Evolutionary conservation across 2,329 filamentous ascomycete genomes (phyloP).

Genomic region (Neonectria hederae): DNA sequence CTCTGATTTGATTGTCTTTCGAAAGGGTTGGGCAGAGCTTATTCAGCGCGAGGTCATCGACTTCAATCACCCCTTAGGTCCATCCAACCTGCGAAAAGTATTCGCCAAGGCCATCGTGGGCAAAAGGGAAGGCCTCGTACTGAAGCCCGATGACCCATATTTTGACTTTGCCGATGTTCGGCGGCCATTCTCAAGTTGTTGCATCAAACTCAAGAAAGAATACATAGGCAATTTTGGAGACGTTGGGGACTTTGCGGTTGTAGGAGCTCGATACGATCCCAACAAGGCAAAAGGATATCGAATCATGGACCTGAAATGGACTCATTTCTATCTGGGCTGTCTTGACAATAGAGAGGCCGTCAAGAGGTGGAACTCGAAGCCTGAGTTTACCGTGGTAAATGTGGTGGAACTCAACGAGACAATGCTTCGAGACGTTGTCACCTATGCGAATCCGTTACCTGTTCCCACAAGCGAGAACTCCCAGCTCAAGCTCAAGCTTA

Average conservation of each 20-base stretch:
- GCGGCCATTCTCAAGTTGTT: slow-evolving; percentile 56
- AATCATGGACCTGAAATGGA: slow-evolving; percentile 72
- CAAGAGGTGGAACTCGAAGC: slow-evolving; percentile 58
- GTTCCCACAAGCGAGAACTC: slow-evolving; percentile 51
- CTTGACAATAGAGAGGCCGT: slow-evolving; percentile 73
- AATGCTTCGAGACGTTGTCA: slow-evolving; percentile 61
- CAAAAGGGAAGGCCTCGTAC: slow-evolving; percentile 79
- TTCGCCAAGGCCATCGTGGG: slow-evolving; percentile 75
- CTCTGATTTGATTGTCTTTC: slow-evolving; percentile 58
- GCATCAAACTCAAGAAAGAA: slow-evolving; percentile 89
- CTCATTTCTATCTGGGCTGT: slow-evolving; percentile 83
- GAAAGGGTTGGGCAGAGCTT: slow-evolving; percentile 71
- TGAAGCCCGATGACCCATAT: slow-evolving; percentile 85
- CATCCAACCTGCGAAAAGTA: slow-evolving; percentile 64
- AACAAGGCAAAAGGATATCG: slow-evolving; percentile 66
- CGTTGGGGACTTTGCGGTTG: slow-evolving; percentile 81
- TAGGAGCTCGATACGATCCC: slow-evolving; percentile 78
- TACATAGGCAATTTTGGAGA: slow-evolving; percentile 83
- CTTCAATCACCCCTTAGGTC: slow-evolving; percentile 64
- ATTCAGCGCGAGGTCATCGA: slow-evolving; percentile 74
- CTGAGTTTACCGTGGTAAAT: slow-evolving; percentile 74
- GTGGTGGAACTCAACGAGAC: slow-evolving; percentile 65
- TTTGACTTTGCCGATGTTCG: slow-evolving; percentile 62
- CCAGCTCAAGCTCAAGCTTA: slow-evolving; percentile 57
- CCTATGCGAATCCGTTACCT: slow-evolving; percentile 55